Base-by-base conservation (phyloP, 2,329 filamentous ascomycete genomes). In the Thelonectria rubi region DNA sequence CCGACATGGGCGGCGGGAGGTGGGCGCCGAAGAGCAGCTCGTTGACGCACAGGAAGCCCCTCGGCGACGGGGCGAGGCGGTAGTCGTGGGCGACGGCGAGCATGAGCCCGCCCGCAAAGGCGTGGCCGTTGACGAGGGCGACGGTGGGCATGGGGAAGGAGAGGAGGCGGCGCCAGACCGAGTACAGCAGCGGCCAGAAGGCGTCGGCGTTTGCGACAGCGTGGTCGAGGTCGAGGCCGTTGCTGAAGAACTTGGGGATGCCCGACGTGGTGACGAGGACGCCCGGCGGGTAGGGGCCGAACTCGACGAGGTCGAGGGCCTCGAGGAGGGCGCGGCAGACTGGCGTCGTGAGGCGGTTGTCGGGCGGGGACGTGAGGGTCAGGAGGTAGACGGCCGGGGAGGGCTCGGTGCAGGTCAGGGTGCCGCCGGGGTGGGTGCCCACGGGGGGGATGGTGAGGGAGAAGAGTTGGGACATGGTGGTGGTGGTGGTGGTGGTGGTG, bases 41-140 rank as follows among this genome's bases (percentile, higher is more conserved):
- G 76, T 94, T 94, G 67, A 95, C 79, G 77, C 92, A 94, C 40
- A 91, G 76, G 77, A 87, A 94, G n/a, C 92, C 92, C 18, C 84
- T 82, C 2, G 82, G 72, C 0, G 89, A 85, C 72, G 90, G 90
- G 80, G 92, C 91, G 67, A 95, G 82, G 26, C 92, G 86, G 79
- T 95, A 95, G 78, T 94, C 91, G 77, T 94, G 91, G 77, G 91
- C 87, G 85, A 93, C 91, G 60, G 91, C 86, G 10, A 91, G 80
- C 88, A 95, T 94, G 63, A 94, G 81, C n/a, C 91, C 92, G 47
- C 87, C 92, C 6, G 92, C 92, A 75, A 93, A 95, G 56, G 89
- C 87, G 76, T 96, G 92, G 20, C 92, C 92, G 69, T 92, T 93
- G 56, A 94, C 73, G 9, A 93, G 81, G n/a, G 91, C 89, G 51